Percentiles rank a stretch among this genome's conserved stretches.
phyloP scores from a whole-genome alignment of 2,329 filamentous ascomycete genomes.

The Trichoderma lentiforme region DNA sequence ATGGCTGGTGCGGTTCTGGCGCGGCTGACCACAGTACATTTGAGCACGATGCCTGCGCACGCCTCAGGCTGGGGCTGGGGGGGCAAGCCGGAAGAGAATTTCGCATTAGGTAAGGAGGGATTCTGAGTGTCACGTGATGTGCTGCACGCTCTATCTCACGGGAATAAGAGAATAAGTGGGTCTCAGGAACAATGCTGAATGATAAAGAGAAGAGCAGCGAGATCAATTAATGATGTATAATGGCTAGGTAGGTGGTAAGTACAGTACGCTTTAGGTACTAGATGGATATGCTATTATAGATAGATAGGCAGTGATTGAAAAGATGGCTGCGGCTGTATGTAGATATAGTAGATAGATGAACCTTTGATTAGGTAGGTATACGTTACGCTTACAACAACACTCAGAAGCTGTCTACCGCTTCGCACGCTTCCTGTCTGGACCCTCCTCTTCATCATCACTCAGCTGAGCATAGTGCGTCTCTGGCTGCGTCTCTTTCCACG shows the following conservation, averaged over 20 bases:
- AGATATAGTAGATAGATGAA: neutral
- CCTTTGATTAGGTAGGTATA: neutral
- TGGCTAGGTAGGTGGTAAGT: too few relatives aligned
- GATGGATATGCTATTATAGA: neutral
- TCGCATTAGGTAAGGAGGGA: neutral
- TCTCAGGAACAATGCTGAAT: neutral
- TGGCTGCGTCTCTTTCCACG: conserved; percentile 89
- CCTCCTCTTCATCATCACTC: conserved; percentile 77
- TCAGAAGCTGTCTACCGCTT: conserved; percentile 41
- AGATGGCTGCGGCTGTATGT: too few relatives aligned
- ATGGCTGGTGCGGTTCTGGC: conserved; percentile 44
- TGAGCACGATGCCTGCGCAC: conserved; percentile 41
- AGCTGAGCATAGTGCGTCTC: conserved; percentile 86
- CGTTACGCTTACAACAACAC: neutral
- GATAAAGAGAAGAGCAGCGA: neutral
- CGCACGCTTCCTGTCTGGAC: conserved; percentile 62
- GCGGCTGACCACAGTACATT: conserved; percentile 39
- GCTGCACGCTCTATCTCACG: neutral
- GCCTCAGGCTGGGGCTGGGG: conserved; percentile 24
- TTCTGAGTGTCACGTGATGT: neutral
- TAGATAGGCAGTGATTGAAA: too few relatives aligned
- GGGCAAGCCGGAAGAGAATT: neutral
- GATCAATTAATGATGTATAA: neutral
- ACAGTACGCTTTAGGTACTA: too few relatives aligned
- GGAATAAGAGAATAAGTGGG: neutral